Base-by-base conservation (phyloP, 495 filamentous ascomycete genomes). In the Neurospora tetrasperma region DNA sequence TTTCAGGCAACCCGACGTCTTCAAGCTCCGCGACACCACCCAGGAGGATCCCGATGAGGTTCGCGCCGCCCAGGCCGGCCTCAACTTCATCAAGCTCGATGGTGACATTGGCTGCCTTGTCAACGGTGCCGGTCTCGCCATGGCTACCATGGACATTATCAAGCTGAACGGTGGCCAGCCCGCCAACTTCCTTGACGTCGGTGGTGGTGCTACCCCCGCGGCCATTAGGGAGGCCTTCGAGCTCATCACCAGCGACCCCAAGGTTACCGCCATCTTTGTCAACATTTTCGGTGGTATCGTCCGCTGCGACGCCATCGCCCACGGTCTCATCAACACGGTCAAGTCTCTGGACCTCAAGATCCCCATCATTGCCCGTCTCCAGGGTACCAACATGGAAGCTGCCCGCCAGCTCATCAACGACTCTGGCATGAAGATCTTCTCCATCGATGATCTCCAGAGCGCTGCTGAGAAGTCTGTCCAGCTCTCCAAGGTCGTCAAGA, bases 131-230 rank as follows among this genome's bases (percentile, higher is more conserved):
- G 96, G 96, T 86, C 91, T 99, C 73, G 96, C 96, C 81, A 99
- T 99, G 96, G 96, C 96, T 71, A 99, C 96, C 77, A 99, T 99
- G 96, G 96, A 99, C 84, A 98, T 99, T 85, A 99, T 99, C 88
- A 99, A 99, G 88, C 89, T 99, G 39, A 99, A 99, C 85, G 96
- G 96, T 79, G 96, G 96, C 70, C 87, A 88, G 79, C 96, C 96
- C 71, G 96, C 96, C 73, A 99, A 99, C 88, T 99, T 99, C 91
- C 88, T 99, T 73, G 96, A 99, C 81, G 96, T 98, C 75, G 96
- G 96, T 76, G 96, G 96, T 81, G 96, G 96, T 85, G 96, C 96
- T 74, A 99, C 96, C 71, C 93, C 95, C 14, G 91, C 93, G 77
- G 96, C 96, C 74, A 99, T 99, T 86, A 93, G 95, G 87, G 90